phyloP scores from a whole-genome alignment of 192 early-diverging fungal species.

The Backusella circina region DNA sequence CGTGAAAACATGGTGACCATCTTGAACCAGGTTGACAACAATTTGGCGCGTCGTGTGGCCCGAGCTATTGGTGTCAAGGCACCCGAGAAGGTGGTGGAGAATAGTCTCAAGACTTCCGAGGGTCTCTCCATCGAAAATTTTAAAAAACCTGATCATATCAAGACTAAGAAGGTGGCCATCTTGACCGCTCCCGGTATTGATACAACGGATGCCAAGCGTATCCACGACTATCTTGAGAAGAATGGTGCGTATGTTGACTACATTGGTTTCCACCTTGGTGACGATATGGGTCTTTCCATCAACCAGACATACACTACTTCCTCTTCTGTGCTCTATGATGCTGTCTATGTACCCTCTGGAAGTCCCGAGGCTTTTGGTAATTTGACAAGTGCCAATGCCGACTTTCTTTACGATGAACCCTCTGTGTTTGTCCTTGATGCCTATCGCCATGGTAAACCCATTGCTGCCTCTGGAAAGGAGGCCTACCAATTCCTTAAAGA shows the following conservation, averaged over 20 bases:
- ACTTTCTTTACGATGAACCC: conserved; percentile 14
- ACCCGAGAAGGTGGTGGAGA: not conserved
- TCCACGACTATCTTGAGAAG: conserved; percentile 1
- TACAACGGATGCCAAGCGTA: conserved; percentile 3
- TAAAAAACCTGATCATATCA: conserved; percentile 3
- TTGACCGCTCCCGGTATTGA: conserved; percentile 17
- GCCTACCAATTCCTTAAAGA: conserved; percentile 7
- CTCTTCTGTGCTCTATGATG: conserved; percentile 18
- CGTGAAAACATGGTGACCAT: conserved; percentile 17
- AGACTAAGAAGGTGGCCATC: conserved; percentile 14
- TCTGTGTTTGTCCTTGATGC: conserved; percentile 7
- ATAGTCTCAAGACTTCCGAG: conserved; percentile 3
- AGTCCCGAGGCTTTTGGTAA: not conserved
- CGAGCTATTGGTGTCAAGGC: not conserved
- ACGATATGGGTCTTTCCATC: not conserved
- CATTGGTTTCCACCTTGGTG: conserved; percentile 1
- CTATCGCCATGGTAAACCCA: conserved; percentile 23
- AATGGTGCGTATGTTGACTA: conserved; percentile 15
- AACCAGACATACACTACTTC: conserved; percentile 14
- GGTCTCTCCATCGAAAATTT: conserved; percentile 19
- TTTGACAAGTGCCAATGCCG: not conserved
- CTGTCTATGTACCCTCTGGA: conserved; percentile 22
- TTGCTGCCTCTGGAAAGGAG: conserved; percentile 6
- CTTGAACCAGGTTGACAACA: conserved; percentile 21
- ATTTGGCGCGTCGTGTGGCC: conserved; percentile 20